A percentile compares a stretch with the other conserved stretches of the same genome.
Conservation (phyloP, 1,284 basidiomycete genomes). For the Ganoderma sinense region DNA sequence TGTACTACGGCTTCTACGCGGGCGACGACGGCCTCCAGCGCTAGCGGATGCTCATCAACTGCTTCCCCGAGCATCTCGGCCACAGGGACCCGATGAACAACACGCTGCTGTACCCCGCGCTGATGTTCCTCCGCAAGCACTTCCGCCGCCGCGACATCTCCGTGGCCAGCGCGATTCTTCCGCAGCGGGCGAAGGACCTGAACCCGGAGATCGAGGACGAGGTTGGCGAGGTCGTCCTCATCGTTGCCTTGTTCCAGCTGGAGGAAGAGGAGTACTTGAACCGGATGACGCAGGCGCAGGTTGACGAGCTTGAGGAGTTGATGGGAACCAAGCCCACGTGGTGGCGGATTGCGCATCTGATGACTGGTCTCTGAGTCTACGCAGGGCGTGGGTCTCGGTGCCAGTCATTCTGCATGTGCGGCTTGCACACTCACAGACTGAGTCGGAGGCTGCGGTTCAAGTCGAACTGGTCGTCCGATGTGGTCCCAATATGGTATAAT, state of each 20-base stretch:
- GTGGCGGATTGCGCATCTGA: not conserved
- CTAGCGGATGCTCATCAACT: not conserved
- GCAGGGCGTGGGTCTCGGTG: too few relatives aligned
- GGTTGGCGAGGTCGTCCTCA: not conserved
- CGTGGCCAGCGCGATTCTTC: not conserved
- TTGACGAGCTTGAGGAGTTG: not conserved
- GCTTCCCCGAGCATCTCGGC: not conserved
- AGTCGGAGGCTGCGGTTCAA: too few relatives aligned
- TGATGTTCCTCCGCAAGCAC: not conserved
- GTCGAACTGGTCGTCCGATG: too few relatives aligned
- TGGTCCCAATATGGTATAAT: too few relatives aligned
- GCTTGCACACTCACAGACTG: too few relatives aligned
- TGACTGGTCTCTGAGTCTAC: not conserved
- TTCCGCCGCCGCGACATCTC: not conserved
- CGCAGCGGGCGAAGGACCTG: not conserved
- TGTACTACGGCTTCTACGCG: slow-evolving; percentile 3
- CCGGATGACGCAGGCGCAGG: not conserved
- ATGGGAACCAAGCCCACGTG: not conserved
- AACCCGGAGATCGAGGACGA: not conserved
- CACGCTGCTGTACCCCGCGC: not conserved
- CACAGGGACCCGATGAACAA: not conserved
- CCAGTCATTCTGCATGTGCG: too few relatives aligned
- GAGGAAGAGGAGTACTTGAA: not conserved
- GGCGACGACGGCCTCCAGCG: not conserved
- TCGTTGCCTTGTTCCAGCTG: not conserved